A percentile compares a stretch with the other conserved stretches of the same genome.
Conservation (phyloP, 257 asterid species). For the Solanum acaule region DNA sequence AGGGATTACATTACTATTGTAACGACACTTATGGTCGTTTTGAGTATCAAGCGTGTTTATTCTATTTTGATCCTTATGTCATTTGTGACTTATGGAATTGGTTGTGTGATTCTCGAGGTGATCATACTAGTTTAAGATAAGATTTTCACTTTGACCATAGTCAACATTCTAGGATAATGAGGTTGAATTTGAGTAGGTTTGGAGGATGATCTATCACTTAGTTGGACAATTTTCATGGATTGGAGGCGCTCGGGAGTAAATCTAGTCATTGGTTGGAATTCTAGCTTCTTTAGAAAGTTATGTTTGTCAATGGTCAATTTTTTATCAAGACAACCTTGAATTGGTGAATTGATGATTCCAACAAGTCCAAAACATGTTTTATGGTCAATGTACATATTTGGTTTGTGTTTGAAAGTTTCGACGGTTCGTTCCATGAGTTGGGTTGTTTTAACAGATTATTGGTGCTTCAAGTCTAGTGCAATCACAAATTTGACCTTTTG, state of each 20-base stretch:
- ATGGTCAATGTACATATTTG: too few relatives aligned
- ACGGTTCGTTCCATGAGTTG: too few relatives aligned
- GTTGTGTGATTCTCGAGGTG: neutral
- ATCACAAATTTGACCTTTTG: too few relatives aligned
- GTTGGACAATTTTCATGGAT: neutral
- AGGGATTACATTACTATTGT: neutral
- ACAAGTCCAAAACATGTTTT: neutral
- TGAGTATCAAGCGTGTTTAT: neutral
- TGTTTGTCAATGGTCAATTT: neutral
- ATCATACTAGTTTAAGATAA: neutral
- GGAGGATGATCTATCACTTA: neutral
- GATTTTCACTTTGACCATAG: neutral
- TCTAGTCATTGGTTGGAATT: too few relatives aligned
- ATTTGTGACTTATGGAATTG: neutral
- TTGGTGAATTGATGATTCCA: neutral
- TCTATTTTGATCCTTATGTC: neutral
- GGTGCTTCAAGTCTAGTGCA: too few relatives aligned
- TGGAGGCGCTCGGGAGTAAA: neutral
- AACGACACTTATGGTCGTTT: neutral
- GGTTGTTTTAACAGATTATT: too few relatives aligned
- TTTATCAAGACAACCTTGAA: neutral
- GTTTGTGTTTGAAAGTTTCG: too few relatives aligned
- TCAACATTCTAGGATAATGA: neutral
- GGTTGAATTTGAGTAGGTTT: neutral
- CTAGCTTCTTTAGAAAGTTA: neutral